A percentile compares a stretch with the other conserved stretches of the same genome.
These are phyloP conservation scores for Eucalyptus grandis DNA, from an alignment of 345 rosid genomes.

Conservation along the genomic window DNA sequence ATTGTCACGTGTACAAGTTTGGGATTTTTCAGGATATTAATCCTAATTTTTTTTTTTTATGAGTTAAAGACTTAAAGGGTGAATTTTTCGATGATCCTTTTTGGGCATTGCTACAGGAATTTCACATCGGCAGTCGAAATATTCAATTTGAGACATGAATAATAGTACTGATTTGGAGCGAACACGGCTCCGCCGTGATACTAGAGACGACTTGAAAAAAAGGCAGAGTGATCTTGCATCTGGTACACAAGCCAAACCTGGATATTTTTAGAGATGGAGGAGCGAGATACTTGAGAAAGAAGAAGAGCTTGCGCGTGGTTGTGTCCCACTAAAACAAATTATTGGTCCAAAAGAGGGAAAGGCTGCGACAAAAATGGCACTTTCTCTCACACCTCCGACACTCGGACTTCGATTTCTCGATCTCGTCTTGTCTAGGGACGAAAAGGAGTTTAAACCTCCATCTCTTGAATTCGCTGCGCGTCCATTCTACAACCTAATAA, in stretches of 20 bases:
- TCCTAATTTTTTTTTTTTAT: background rate
- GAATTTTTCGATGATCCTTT: background rate
- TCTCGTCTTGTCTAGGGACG: background rate
- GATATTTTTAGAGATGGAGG: background rate
- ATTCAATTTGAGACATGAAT: background rate
- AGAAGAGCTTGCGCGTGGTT: background rate
- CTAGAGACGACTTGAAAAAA: background rate
- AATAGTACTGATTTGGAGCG: background rate
- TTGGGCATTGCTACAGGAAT: background rate
- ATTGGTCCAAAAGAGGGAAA: background rate
- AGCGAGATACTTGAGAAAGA: background rate
- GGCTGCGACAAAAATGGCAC: background rate
- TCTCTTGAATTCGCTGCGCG: background rate
- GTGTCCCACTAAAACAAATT: background rate
- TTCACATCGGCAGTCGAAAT: background rate
- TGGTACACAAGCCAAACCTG: background rate
- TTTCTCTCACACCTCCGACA: background rate
- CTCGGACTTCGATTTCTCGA: background rate
- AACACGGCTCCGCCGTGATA: background rate
- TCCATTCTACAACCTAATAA: background rate
- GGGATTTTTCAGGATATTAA: fast-evolving
- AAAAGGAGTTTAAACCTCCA: background rate
- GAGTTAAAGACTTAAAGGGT: background rate
- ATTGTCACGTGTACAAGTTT: no score
- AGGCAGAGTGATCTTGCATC: background rate